A percentile compares a stretch with the other conserved stretches of the same genome.
Evolutionary conservation across 768 basidiomycete genomes (phyloP).

Genomic region (Trametes sanguinea): DNA sequence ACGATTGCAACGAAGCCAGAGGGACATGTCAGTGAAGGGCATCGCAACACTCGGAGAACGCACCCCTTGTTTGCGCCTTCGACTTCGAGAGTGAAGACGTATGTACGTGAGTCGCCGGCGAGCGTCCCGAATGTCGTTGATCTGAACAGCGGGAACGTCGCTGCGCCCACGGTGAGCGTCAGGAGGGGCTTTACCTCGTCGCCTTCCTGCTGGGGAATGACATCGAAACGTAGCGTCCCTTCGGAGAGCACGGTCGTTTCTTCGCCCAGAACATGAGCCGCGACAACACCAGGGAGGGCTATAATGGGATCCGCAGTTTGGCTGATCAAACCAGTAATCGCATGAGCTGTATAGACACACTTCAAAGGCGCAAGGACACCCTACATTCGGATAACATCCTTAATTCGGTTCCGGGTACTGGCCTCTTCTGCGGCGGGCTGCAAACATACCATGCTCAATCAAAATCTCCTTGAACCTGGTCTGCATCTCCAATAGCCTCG

Average conservation of each 20-base stretch:
- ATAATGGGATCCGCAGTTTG: constrained; percentile 3
- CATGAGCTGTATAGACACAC: not conserved
- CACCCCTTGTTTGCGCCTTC: constrained; percentile 19
- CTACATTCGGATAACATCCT: constrained; percentile 11
- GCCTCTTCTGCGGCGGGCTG: constrained; percentile 26
- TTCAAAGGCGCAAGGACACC: not conserved
- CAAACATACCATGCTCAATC: constrained; percentile 26
- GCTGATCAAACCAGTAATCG: not conserved
- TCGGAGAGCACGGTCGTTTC: constrained; percentile 21
- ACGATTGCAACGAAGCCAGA: constrained; percentile 25
- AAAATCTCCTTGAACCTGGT: constrained; percentile 30
- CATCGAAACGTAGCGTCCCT: constrained; percentile 25
- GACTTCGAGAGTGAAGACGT: too few relatives aligned
- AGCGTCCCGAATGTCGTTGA: constrained; percentile 28
- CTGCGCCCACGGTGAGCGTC: constrained; percentile 23
- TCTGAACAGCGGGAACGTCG: constrained; percentile 24
- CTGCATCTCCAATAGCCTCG: constrained; percentile 20
- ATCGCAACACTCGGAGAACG: not conserved
- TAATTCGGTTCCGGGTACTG: constrained; percentile 22
- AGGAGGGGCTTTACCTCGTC: constrained; percentile 10
- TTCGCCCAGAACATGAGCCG: constrained; percentile 26
- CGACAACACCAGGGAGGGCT: constrained; percentile 21
- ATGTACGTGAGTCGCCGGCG: constrained; percentile 23
- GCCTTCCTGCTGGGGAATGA: constrained; percentile 7
- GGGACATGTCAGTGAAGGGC: not conserved